Evolutionary conservation across 1,284 basidiomycete genomes (phyloP).

Genomic region (Sanghuangporus baumii): DNA sequence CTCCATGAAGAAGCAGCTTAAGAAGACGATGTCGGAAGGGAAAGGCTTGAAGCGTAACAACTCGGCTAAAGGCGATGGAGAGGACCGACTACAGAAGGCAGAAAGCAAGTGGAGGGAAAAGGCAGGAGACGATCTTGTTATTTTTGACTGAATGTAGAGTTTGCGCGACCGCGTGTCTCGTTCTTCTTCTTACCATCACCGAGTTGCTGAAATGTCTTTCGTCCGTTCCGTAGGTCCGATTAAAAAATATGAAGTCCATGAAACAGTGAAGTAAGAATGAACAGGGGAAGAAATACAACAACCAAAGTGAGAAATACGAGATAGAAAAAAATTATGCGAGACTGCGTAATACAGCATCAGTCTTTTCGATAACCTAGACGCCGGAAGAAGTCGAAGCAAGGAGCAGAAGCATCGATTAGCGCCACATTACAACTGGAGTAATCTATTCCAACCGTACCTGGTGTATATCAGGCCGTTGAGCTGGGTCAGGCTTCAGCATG

Average conservation of each 20-base stretch:
- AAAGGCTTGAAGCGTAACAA: neutral
- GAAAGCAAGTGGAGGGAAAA: conserved; percentile 9
- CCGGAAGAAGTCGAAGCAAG: neutral
- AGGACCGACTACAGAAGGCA: neutral
- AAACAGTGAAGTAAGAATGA: neutral
- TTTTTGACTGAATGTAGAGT: neutral
- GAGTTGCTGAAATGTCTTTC: neutral
- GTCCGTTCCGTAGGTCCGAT: neutral
- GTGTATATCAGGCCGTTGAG: conserved; percentile 78
- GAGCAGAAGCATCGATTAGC: neutral
- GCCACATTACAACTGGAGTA: neutral
- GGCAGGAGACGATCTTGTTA: conserved; percentile 17
- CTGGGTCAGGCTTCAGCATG: conserved; percentile 78
- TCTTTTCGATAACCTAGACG: conserved; percentile 62
- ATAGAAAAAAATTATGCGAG: conserved; percentile 35
- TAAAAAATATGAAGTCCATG: neutral
- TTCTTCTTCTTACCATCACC: neutral
- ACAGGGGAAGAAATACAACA: neutral
- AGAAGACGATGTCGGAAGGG: neutral
- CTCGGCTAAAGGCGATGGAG: neutral
- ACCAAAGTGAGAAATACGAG: neutral
- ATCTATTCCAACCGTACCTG: conserved; percentile 41
- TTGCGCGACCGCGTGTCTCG: neutral
- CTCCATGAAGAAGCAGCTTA: neutral
- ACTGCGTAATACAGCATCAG: conserved; percentile 57